Evolutionary conservation across 2,329 filamentous ascomycete genomes (phyloP).

Genomic region (Elsinoe fawcettii): DNA sequence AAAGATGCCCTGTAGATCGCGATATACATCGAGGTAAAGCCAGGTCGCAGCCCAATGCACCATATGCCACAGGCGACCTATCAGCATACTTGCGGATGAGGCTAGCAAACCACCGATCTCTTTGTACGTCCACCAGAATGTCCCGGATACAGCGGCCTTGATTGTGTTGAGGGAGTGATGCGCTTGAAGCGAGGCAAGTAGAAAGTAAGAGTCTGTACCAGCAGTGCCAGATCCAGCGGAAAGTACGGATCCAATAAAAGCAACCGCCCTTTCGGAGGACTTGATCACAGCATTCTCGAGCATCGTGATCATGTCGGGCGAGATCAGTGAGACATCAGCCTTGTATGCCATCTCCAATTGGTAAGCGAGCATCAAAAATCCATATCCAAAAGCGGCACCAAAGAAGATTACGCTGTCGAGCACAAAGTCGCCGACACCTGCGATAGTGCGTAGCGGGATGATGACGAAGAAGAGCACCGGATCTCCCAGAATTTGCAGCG

Average conservation of each 20-base stretch:
- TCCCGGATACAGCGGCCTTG: neutral
- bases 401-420: conserved; percentile 67
- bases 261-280: neutral
- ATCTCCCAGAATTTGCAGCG: conserved; percentile 70
- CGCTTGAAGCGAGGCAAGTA: conserved; percentile 18
- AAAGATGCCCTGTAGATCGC: neutral
- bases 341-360: neutral
- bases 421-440: conserved; percentile 66
- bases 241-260: conserved; percentile 6
- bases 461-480: conserved; percentile 60
- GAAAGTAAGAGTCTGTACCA: conserved; percentile 12
- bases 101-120: neutral
- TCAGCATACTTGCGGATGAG: neutral
- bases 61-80: neutral
- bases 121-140: neutral
- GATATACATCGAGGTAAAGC: neutral
- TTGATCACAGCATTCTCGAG: conserved; percentile 1
- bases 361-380: neutral
- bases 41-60: neutral
- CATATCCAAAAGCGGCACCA: conserved; percentile 27
- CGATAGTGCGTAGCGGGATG: conserved; percentile 64
- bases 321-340: neutral
- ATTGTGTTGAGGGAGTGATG: conserved; percentile 16
- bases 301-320: neutral
- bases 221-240: neutral